A percentile compares a stretch with the other conserved stretches of the same genome.
These are phyloP conservation scores for Paramecium caudatum DNA, from an alignment of 73 alveolate genomes.

Conservation along the genomic window DNA sequence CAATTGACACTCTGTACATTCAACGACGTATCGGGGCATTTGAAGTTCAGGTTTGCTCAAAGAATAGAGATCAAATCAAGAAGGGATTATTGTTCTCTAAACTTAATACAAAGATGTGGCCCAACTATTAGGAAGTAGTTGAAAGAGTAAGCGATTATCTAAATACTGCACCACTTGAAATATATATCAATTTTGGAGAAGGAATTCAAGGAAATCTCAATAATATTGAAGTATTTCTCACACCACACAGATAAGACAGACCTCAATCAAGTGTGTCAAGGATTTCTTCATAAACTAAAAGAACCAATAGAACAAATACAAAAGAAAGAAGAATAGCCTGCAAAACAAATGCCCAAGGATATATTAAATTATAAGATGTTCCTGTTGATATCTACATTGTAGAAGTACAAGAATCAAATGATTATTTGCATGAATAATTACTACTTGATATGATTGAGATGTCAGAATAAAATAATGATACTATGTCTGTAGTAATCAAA, in stretches of 20 bases:
- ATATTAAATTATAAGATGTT: constrained; percentile 53
- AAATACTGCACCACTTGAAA: constrained; percentile 55
- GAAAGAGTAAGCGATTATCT: constrained; percentile 62
- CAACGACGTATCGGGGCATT: constrained; percentile 75
- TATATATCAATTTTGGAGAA: constrained; percentile 48
- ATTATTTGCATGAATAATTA: constrained; percentile 55
- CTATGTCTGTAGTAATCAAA: neutral
- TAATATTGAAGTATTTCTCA: constrained; percentile 66
- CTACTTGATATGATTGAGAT: constrained; percentile 26
- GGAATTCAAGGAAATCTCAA: constrained; percentile 30
- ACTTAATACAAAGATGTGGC: constrained; percentile 78
- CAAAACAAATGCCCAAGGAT: constrained; percentile 74
- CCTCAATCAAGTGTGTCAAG: constrained; percentile 67
- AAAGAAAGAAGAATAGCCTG: constrained; percentile 59
- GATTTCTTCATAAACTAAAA: constrained; percentile 50
- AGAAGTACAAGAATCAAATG: constrained; percentile 78
- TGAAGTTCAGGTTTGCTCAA: constrained; percentile 77
- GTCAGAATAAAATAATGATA: constrained; percentile 40
- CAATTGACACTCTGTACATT: constrained; percentile 42
- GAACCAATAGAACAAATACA: constrained; percentile 28
- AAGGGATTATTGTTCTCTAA: constrained; percentile 73
- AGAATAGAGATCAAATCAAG: constrained; percentile 59
- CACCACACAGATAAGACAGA: constrained; percentile 44
- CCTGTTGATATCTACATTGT: constrained; percentile 78
- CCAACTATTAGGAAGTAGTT: constrained; percentile 66